A percentile compares a stretch with the other conserved stretches of the same genome.
These are phyloP conservation scores for Phytophthora palmivora DNA, from an alignment of 352 stramenopile species.

Conservation along the genomic window DNA sequence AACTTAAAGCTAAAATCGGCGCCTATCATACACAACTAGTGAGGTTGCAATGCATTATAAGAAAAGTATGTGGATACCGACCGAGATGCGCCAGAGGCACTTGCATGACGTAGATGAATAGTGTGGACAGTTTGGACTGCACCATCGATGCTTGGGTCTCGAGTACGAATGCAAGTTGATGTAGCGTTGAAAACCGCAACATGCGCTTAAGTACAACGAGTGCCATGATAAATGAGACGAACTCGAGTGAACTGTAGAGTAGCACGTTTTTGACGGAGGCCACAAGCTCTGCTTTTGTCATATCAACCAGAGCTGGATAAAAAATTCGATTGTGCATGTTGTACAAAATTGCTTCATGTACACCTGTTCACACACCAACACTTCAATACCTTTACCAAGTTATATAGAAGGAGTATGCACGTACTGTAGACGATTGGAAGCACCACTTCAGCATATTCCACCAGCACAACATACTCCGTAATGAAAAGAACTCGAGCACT, in stretches of 20 bases:
- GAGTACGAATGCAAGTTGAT: slow-evolving; percentile 47
- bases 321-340: slow-evolving; percentile 36
- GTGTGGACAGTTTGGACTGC: slow-evolving; percentile 36
- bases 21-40: slow-evolving; percentile 7
- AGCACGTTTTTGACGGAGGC: slow-evolving; percentile 25
- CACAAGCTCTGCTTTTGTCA: slow-evolving; percentile 11
- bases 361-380: not conserved
- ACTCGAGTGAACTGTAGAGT: slow-evolving; percentile 29
- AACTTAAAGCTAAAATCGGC: slow-evolving; percentile 44
- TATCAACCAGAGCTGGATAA: slow-evolving; percentile 15
- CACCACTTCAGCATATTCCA: slow-evolving; percentile 48
- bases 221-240: slow-evolving; percentile 16
- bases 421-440: slow-evolving; percentile 47
- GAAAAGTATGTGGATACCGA: not conserved
- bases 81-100: slow-evolving; percentile 37
- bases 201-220: slow-evolving; percentile 19
- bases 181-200: slow-evolving; percentile 27
- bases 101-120: slow-evolving; percentile 47
- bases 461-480: slow-evolving; percentile 50
- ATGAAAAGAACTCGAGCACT: slow-evolving; percentile 44
- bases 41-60: not conserved
- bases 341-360: slow-evolving; percentile 19
- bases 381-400: too few relatives aligned
- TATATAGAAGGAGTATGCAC: not conserved
- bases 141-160: slow-evolving; percentile 29